Conservation (phyloP, 306 rosid species). For the Ormosia semicastrata region DNA sequence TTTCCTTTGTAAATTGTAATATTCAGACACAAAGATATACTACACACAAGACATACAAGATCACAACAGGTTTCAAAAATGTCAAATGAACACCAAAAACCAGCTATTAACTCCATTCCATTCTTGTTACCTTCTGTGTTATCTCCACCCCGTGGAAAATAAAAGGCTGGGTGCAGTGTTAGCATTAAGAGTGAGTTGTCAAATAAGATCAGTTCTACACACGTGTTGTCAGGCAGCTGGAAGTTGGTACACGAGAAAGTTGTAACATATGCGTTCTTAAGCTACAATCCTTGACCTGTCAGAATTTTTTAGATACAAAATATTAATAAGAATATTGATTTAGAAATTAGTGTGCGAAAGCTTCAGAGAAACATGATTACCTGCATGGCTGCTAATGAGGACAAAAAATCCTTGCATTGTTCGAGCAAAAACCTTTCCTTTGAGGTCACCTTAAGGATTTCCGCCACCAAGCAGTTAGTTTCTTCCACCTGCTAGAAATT, state of each 20-base stretch:
- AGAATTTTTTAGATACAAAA: background rate
- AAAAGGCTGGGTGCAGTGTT: slow-evolving; percentile 71
- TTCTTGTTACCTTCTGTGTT: slow-evolving; percentile 64
- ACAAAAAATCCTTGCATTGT: slow-evolving; percentile 79
- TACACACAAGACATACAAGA: slow-evolving; percentile 54
- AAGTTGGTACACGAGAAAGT: slow-evolving; percentile 55
- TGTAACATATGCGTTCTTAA: slow-evolving; percentile 78
- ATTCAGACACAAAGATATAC: slow-evolving; percentile 56
- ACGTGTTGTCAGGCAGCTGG: slow-evolving; percentile 70
- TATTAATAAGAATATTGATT: slow-evolving; percentile 14
- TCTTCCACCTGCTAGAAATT: slow-evolving; percentile 70
- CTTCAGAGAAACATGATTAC: slow-evolving; percentile 33
- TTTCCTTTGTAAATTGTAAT: slow-evolving; percentile 39
- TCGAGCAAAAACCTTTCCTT: slow-evolving; percentile 74
- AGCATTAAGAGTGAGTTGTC: slow-evolving; percentile 78
- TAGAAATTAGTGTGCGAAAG: slow-evolving; percentile 4
- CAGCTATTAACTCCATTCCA: slow-evolving; percentile 61
- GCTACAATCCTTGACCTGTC: slow-evolving; percentile 87
- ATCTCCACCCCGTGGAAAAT: slow-evolving; percentile 62
- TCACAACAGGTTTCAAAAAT: slow-evolving; percentile 50
- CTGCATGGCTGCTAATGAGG: slow-evolving; percentile 76
- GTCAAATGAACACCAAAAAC: slow-evolving; percentile 62
- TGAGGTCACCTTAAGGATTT: slow-evolving; percentile 74
- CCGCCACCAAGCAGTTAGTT: slow-evolving; percentile 73
- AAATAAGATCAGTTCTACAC: slow-evolving; percentile 78